A percentile compares a stretch with the other conserved stretches of the same genome.
phyloP scores from a whole-genome alignment of 129 eudicot genomes.

The Saussurea involucrata region DNA sequence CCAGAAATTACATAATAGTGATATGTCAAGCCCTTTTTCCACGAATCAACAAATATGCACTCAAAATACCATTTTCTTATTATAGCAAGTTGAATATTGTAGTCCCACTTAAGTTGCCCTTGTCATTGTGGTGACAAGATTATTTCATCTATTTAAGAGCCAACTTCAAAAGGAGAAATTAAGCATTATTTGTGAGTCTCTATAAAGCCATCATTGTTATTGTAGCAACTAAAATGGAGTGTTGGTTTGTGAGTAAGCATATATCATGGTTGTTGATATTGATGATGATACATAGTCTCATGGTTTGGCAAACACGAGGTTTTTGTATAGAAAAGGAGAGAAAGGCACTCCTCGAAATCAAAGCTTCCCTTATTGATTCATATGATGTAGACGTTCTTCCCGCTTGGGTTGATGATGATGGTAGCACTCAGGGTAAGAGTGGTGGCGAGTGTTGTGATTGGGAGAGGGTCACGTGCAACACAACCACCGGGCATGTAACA shows the following conservation, averaged over 20 bases:
- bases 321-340: slow-evolving; percentile 15
- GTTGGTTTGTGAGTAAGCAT: not conserved
- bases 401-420: slow-evolving; percentile 11
- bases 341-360: slow-evolving; percentile 6
- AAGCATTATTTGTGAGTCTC: not conserved
- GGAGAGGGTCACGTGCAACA: slow-evolving; percentile 17
- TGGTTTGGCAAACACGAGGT: not conserved
- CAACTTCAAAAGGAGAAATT: not conserved
- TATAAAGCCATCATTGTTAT: not conserved
- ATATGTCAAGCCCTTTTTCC: not conserved
- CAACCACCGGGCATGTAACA: slow-evolving; percentile 2
- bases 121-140: not conserved
- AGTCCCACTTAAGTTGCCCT: not conserved
- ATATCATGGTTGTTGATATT: not conserved
- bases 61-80: not conserved
- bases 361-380: slow-evolving; percentile 4
- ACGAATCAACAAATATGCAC: too few relatives aligned
- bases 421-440: not conserved
- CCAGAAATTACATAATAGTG: not conserved
- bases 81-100: not conserved
- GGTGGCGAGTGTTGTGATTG: slow-evolving; percentile 17
- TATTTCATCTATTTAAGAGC: not conserved
- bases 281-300: not conserved
- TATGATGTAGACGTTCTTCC: not conserved
- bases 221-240: not conserved